Evolutionary conservation across 208 protist genomes (phyloP), one percentile per base, ranked within the genome.

Genomic region (Leishmania tarentolae): DNA sequence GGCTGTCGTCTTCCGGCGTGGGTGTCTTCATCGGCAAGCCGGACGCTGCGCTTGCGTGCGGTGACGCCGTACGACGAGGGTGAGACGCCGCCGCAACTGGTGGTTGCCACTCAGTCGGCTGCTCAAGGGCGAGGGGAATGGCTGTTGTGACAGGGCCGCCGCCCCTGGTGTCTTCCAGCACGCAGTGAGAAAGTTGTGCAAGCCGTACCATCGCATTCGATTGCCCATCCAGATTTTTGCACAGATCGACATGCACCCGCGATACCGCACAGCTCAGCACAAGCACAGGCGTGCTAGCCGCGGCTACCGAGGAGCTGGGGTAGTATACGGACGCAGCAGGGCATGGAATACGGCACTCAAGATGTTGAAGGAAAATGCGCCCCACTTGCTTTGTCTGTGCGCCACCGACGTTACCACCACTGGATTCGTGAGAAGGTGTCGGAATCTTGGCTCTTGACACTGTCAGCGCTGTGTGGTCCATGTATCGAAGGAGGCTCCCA

Each of bases 111-210:
- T 63, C 72, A 15, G 53, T 53, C 31, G 82, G 82, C 44, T 86
- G 82, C 11, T 86, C 73, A 15, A 86, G 65, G 24, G 82, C 21
- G 17, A 86, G 78, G 6, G 82, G 82, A 2, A 78, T 57, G 3
- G 19, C 31, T 28, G 24, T 35, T 0, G 57, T 47, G n/a, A 63
- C 56, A 28, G 42, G 21, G 7, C 75, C 40, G 50, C 28, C 70
- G 9, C 42, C 57, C 1, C 77, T 9, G 52, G 5, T 15, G 6
- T 86, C 78, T 7, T 53, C 47, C 61, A 86, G 68, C 15, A 73
- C 65, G 74, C 82, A 78, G 82, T 66, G 71, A 44, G 76, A 28
- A 42, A 86, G 82, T 9, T 37, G 71, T 0, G 73, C 65, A 13
- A 86, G 66, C 19, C 71, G 76, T 53, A 86, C 44, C 74, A 56